Percentiles rank a stretch among this genome's conserved stretches.
phyloP scores from a whole-genome alignment of 768 basidiomycete genomes.

The Suillus bovinus region DNA sequence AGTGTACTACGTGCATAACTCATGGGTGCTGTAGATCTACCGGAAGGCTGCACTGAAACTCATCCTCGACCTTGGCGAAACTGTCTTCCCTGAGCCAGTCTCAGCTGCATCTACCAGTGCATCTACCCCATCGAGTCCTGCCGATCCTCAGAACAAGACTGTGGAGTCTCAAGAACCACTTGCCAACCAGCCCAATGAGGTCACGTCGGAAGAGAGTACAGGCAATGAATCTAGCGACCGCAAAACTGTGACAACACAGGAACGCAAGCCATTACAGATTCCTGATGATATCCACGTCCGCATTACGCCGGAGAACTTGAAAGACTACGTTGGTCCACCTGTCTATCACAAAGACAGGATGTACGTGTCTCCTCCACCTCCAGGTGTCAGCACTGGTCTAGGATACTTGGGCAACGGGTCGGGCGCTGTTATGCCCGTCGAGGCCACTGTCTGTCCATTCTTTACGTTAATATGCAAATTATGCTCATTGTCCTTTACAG shows the following conservation, averaged over 20 bases:
- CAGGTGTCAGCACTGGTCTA: slow-evolving; percentile 92
- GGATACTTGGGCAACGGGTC: slow-evolving; percentile 97
- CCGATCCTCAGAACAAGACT: slow-evolving; percentile 30
- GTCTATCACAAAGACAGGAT: slow-evolving; percentile 94
- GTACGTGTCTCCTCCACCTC: slow-evolving; percentile 77
- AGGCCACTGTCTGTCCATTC: slow-evolving; percentile 71
- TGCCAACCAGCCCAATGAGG: slow-evolving; percentile 36
- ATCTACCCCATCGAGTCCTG: slow-evolving; percentile 10
- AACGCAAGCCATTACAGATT: slow-evolving; percentile 78
- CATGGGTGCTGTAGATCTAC: slow-evolving; percentile 65
- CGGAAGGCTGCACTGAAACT: slow-evolving; percentile 93
- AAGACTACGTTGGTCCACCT: slow-evolving; percentile 96
- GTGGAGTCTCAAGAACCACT: slow-evolving; percentile 56
- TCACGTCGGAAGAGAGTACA: slow-evolving; percentile 15
- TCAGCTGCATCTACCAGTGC: slow-evolving; percentile 20
- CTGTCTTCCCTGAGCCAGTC: slow-evolving; percentile 72
- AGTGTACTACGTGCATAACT: not conserved
- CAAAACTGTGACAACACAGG: slow-evolving; percentile 70
- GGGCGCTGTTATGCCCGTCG: slow-evolving; percentile 96
- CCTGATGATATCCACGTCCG: slow-evolving; percentile 76
- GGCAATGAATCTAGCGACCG: slow-evolving; percentile 33
- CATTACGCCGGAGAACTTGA: slow-evolving; percentile 85
- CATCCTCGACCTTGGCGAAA: slow-evolving; percentile 88
- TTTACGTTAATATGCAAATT: too few relatives aligned
- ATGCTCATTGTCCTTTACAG: slow-evolving; percentile 38